phyloP scores from a whole-genome alignment of 306 rosid species.

The Pyrus betulifolia region DNA sequence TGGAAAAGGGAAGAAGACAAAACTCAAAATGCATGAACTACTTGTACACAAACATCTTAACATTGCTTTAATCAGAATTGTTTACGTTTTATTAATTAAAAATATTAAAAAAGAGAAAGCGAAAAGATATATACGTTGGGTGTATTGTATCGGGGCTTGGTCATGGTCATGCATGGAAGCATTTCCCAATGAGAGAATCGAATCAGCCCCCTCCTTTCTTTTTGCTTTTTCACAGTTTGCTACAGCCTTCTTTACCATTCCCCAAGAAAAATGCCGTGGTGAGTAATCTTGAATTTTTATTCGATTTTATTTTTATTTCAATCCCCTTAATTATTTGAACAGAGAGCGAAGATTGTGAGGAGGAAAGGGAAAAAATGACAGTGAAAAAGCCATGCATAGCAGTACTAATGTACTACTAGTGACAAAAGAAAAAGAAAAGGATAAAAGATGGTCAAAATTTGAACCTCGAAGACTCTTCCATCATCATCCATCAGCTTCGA shows the following conservation, averaged over 20 bases:
- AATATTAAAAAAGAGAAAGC: constrained; percentile 32
- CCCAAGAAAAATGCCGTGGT: constrained; percentile 51
- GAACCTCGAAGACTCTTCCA: constrained; percentile 87
- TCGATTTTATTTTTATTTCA: background rate
- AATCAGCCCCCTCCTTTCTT: constrained; percentile 76
- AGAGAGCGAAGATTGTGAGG: constrained; percentile 12
- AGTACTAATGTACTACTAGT: constrained; percentile 22
- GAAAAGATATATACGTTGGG: constrained; percentile 17
- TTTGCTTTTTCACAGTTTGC: constrained; percentile 89
- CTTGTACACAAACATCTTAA: background rate
- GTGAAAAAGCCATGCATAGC: constrained; percentile 47
- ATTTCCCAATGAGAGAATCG: constrained; percentile 93
- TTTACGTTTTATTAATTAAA: background rate
- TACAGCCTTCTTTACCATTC: constrained; percentile 94
- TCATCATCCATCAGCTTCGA: constrained; percentile 70
- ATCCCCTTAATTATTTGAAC: background rate
- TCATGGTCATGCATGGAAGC: constrained; percentile 81
- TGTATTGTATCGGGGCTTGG: background rate
- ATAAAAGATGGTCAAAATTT: constrained; percentile 85
- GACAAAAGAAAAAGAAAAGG: constrained; percentile 32
- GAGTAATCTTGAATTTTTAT: constrained; percentile 29
- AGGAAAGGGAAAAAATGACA: constrained; percentile 36
- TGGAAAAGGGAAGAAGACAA: background rate
- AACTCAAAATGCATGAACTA: background rate
- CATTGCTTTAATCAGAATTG: background rate